Evolutionary conservation across 2,329 filamentous ascomycete species (phyloP), one percentile per base, ranked within the genome.

Genomic region (Colletotrichum coccodes): DNA sequence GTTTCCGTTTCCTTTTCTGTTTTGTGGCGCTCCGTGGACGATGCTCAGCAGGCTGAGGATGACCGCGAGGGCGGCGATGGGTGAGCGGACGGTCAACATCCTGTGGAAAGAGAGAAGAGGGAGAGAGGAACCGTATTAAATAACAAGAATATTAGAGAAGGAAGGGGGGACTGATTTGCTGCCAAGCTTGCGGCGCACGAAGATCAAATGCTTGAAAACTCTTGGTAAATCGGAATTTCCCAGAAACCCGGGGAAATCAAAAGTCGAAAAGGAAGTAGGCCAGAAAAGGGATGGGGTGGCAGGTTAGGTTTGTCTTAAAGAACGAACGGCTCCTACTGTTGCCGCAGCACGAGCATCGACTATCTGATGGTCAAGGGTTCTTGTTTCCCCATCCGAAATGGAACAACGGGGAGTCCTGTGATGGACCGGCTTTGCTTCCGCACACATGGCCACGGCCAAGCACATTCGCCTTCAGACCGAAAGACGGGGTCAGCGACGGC

Each of bases 71-170:
- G 68, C 68, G 56, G 68, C 60, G 26, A 66, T 38, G 28, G 54
- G 61, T 14, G 64, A 71, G 40, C 64, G 64, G 60, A 68, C 30
- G 63, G 64, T 71, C 68, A 68, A 71, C 70, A 71, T 71, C 67
- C 58, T 71, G 62, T 36, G 7, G 30, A 42, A 21, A 12, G 23
- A 42, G 40, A 18, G 34, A 49, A 44, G 42, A 14, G 26, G 50
- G 40, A 18, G 21, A 14, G 26, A 56, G 40, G 14, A 18, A 26
- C 26, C 23, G 28, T 49, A 68, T 60, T 68, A 32, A 42, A 40
- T n/a, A n/a, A 21, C 18, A 38, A 34, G 38, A 21, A 21, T 63
- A 57, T 57, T 57, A 46, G 2, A 21, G 38, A 38, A 26, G 16
- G 26, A 23, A 28, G 9, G 36, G n/a, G 30, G 40, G 11, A 23